A percentile compares a stretch with the other conserved stretches of the same genome.
phyloP scores from a whole-genome alignment of 176 grass and related monocot species.

The Triticum aestivum region DNA sequence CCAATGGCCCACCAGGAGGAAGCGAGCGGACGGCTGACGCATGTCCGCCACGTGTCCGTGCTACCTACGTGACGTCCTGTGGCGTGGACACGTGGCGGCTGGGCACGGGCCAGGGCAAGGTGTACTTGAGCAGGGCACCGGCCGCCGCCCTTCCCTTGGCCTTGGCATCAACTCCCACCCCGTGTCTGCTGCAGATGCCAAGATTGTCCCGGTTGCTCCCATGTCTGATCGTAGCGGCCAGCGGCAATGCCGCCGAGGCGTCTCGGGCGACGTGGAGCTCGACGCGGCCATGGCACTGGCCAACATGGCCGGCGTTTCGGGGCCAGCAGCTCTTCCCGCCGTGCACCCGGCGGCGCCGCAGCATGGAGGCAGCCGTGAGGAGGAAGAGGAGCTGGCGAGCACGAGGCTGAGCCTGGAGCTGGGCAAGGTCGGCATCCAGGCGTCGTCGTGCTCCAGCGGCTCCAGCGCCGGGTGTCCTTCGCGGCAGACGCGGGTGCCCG shows the following conservation, averaged over 20 bases:
- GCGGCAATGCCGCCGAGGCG: constrained; percentile 32
- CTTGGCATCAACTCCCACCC: not conserved
- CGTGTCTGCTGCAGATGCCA: not conserved
- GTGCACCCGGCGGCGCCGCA: not conserved
- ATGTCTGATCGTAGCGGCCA: constrained; percentile 34
- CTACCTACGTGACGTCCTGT: not conserved
- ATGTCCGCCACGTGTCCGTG: constrained; percentile 32
- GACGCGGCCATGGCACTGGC: constrained; percentile 62
- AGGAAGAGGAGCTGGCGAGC: constrained; percentile 15
- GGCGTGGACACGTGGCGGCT: constrained; percentile 34
- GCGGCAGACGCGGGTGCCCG: not conserved
- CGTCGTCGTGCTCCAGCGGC: constrained; percentile 29
- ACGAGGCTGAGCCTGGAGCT: constrained; percentile 40
- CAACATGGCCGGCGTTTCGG: constrained; percentile 40
- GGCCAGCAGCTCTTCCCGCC: not conserved
- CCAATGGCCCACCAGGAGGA: not conserved
- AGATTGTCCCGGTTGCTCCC: not conserved
- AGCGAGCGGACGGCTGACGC: not conserved
- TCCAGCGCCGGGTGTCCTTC: constrained; percentile 16
- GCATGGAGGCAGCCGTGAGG: not conserved
- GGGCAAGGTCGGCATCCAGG: constrained; percentile 30
- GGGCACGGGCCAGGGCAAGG: constrained; percentile 10
- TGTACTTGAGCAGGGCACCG: constrained; percentile 9
- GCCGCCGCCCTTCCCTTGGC: constrained; percentile 15
- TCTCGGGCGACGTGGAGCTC: constrained; percentile 65